These are phyloP conservation scores for Camellia oleifera DNA, from an alignment of 179 eudicot genomes.

Conservation along the genomic window DNA sequence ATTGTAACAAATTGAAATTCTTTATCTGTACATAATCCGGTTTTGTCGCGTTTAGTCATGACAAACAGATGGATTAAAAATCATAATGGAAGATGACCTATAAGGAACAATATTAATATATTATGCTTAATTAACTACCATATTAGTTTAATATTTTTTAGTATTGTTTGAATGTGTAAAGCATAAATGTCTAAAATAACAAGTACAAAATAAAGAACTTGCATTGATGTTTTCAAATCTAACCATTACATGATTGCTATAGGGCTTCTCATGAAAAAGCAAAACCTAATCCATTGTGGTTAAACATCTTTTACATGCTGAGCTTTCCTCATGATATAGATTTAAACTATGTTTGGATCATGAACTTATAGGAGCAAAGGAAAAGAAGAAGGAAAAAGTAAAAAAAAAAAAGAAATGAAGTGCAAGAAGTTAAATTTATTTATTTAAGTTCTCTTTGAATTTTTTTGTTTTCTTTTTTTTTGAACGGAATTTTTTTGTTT, in stretches of 20 bases:
- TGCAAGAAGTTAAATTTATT: no score
- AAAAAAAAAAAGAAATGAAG: no score
- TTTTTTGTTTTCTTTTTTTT: no score
- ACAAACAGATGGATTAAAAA: neutral
- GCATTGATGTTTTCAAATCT: neutral
- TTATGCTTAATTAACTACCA: conserved; percentile 1
- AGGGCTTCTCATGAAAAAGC: conserved; percentile 8
- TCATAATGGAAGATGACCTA: conserved; percentile 4
- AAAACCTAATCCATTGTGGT: conserved; percentile 12
- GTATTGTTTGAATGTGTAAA: neutral
- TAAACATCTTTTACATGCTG: neutral
- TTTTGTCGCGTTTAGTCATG: conserved; percentile 8
- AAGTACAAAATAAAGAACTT: conserved; percentile 4
- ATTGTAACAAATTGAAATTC: neutral
- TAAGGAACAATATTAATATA: neutral
- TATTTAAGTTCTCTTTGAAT: no score
- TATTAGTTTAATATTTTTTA: neutral
- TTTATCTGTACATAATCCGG: neutral
- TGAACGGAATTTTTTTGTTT: no score
- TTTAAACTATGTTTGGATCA: no score
- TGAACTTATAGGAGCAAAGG: no score
- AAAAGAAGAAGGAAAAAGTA: no score
- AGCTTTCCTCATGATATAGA: neutral
- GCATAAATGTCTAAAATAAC: neutral
- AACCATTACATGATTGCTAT: neutral